Conservation (phyloP, 768 basidiomycete genomes). For the Leccinellum rugosiceps region DNA sequence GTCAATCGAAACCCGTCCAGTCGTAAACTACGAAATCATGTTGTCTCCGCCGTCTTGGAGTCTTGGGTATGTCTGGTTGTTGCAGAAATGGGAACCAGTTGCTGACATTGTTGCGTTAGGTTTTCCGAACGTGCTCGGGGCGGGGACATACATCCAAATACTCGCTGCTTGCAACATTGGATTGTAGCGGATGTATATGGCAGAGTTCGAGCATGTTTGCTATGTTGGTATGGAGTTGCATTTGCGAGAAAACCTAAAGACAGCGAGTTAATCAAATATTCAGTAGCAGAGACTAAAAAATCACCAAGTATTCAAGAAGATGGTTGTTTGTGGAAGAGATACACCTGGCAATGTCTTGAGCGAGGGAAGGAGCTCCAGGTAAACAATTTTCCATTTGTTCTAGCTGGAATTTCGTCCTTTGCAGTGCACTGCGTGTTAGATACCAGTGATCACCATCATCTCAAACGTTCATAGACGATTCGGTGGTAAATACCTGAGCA, state of each 20-base stretch:
- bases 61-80: too few relatives aligned
- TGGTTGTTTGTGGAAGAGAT: not conserved
- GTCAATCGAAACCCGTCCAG: too few relatives aligned
- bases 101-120: too few relatives aligned
- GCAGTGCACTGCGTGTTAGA: slow-evolving; percentile 2
- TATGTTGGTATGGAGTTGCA: not conserved
- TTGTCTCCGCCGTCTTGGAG: too few relatives aligned
- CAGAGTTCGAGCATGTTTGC: not conserved
- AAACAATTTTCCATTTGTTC: not conserved
- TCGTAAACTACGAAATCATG: too few relatives aligned
- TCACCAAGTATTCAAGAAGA: slow-evolving; percentile 3
- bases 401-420: not conserved
- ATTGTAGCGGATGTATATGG: too few relatives aligned
- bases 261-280: not conserved
- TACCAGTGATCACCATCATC: not conserved
- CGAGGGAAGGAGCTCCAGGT: not conserved
- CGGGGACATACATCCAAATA: too few relatives aligned
- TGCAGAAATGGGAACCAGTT: too few relatives aligned
- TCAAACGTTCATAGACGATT: too few relatives aligned
- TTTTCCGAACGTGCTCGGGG: too few relatives aligned
- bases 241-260: not conserved
- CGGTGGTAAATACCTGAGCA: not conserved
- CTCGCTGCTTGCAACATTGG: too few relatives aligned
- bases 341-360: not conserved
- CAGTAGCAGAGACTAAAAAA: not conserved